Base-by-base conservation (phyloP, 2,329 filamentous ascomycete genomes). In the Venturia nashicola region DNA sequence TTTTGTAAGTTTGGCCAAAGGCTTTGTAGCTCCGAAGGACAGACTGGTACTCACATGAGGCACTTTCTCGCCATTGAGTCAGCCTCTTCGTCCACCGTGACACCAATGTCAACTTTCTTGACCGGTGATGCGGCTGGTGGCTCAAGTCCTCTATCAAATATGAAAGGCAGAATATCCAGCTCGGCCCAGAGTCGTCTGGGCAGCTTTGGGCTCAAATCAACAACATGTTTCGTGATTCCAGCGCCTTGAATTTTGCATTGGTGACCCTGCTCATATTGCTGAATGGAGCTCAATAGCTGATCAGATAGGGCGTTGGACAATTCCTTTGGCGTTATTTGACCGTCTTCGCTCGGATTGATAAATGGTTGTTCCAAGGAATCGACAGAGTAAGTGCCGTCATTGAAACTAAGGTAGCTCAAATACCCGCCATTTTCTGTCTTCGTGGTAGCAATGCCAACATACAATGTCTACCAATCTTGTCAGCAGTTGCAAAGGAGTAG, bases 31-130 rank as follows among this genome's bases (percentile, higher is more conserved):
- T 14, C 32, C 42, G 8, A 5, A 23, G 62, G 61, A 64, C 9
- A 2, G 7, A 18, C 34, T 9, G n/a, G 40, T 23, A 76, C 82
- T 74, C 75, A 88, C 86, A 86, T 83, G 66, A 91, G 81, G 72
- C 87, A 90, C 77, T 91, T 92, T 66, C 90, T 81, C 1, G 86
- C 87, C 83, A 92, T 88, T 0, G 87, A 89, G 71, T 93, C 90
- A 1, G 90, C 89, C 72, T 91, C 86, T 72, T 94, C 90, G 69
- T 92, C 90, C 5, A 91, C 80, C n/a, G 80, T 76, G 71, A 85
- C 84, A 42, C 76, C 73, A 80, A 78, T 51, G 61, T 66, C 65
- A 59, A 16, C 64, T 65, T 76, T 66, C 74, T 70, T 61, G 20
- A n/a, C 46, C 46, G 27, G n/a, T 23, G 46, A n/a, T 23, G 46